Evolutionary conservation across 2,329 filamentous ascomycete genomes (phyloP), one percentile per base, ranked within the genome.

Genomic region (Aureobasidium sp.): DNA sequence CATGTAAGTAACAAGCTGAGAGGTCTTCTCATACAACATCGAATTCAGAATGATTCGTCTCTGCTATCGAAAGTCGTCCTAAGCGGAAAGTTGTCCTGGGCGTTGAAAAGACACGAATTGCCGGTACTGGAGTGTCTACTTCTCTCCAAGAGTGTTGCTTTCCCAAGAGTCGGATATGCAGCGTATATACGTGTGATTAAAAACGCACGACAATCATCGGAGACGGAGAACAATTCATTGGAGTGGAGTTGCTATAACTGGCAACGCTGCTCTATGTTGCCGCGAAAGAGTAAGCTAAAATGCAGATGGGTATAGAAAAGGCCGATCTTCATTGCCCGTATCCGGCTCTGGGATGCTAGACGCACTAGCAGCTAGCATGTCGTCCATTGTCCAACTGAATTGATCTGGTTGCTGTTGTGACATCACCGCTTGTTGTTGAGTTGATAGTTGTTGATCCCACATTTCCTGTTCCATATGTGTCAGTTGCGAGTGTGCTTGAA

Each of bases 401-500:
- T 48, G 55, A 11, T 58, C 42, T 29, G 27, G 31, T 34, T 47
- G 55, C 15, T 58, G 42, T 34, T 58, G 55, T 25, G 29, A 56
- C 31, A 34, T 12, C 31, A 34, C 31, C 31, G 31, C 31, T 34
- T 34, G 20, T 25, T 22, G 41, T 44, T 44, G 41, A 20, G 41
- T 44, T 14, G 41, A 44, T 11, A 58, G 25, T 22, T 48, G 42
- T 27, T 58, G 55, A 48, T 58, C 55, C 55, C 55, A 58, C 55
- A 58, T 58, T 37, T 48, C 29, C 55, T 58, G 42, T 47, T 11
- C 3, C 8, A 12, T 17, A 5, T n/a, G 6, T n/a, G 42, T 58
- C 20, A 58, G 34, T 39, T 9, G n/a, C 20, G 7, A 31, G 17
- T 20, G 15, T 29, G 8, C 4, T n/a, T 11, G 12, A 25, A 5